phyloP scores from a whole-genome alignment of 495 filamentous ascomycete species.

The Hypoxylon rickii region DNA sequence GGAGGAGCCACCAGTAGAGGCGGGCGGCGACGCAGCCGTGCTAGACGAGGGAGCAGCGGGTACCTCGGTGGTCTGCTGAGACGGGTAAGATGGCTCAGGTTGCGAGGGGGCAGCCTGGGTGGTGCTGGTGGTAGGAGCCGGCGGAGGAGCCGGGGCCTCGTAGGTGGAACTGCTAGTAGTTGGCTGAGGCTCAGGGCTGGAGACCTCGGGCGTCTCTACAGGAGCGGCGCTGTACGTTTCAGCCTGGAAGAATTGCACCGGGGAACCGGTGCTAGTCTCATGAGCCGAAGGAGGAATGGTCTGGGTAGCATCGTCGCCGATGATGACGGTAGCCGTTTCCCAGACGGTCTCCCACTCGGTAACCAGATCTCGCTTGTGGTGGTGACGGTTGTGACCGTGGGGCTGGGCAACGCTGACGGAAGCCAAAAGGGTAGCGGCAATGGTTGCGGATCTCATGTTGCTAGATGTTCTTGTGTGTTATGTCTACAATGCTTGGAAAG shows the following conservation, averaged over 20 bases:
- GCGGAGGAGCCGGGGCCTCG: constrained; percentile 19
- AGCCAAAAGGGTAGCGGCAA: constrained; percentile 49
- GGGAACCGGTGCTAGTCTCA: constrained; percentile 25
- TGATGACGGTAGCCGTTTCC: constrained; percentile 52
- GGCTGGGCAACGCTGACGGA: constrained; percentile 51
- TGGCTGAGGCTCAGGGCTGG: not conserved
- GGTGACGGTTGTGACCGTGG: constrained; percentile 44
- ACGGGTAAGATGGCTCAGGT: too few relatives aligned
- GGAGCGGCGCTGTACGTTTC: constrained; percentile 1
- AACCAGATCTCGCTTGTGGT: constrained; percentile 50
- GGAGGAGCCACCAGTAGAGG: constrained; percentile 11
- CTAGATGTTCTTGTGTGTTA: constrained; percentile 9
- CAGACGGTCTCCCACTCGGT: constrained; percentile 53
- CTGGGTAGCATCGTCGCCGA: constrained; percentile 49
- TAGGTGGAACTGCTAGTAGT: constrained; percentile 17
- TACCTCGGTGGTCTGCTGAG: constrained; percentile 5
- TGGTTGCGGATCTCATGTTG: constrained; percentile 55
- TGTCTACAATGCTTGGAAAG: constrained; percentile 3
- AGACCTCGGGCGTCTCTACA: not conserved
- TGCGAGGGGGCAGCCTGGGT: constrained; percentile 10
- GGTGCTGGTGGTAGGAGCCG: constrained; percentile 18
- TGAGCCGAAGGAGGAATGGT: constrained; percentile 39
- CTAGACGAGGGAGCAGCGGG: constrained; percentile 12
- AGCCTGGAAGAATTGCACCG: constrained; percentile 50
- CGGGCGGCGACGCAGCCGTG: not conserved